phyloP scores from a whole-genome alignment of 2,329 filamentous ascomycete species.

The Sclerotinia subarctica region DNA sequence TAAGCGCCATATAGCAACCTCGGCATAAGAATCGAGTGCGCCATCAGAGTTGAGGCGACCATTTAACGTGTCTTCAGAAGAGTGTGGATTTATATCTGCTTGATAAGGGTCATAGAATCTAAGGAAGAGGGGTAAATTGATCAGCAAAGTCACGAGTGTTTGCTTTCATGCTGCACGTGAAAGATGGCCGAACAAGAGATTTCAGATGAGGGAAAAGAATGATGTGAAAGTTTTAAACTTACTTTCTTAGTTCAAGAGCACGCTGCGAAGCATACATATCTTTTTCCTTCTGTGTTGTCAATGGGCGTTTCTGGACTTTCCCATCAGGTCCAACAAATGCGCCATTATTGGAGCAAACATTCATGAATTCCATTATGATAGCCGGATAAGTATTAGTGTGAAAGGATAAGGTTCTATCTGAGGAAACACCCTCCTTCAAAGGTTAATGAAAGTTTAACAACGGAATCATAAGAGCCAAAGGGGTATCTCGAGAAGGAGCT shows the following conservation, averaged over 20 bases:
- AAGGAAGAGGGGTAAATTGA: not conserved
- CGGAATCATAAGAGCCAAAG: not conserved
- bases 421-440: not conserved
- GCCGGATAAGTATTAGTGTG: conserved; percentile 7
- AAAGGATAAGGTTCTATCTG: not conserved
- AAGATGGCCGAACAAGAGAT: not conserved
- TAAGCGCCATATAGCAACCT: conserved; percentile 49
- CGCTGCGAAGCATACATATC: conserved; percentile 20
- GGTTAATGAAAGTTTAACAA: not conserved
- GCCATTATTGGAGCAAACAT: not conserved
- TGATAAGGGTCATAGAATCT: conserved; percentile 35
- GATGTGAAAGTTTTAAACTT: conserved; percentile 14
- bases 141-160: not conserved
- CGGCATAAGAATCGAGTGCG: conserved; percentile 41
- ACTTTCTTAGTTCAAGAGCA: conserved; percentile 37
- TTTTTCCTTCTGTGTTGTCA: conserved; percentile 28
- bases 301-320: not conserved
- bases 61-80: conserved; percentile 28
- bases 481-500: not conserved
- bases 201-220: not conserved
- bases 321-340: not conserved
- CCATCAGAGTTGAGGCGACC: conserved; percentile 34
- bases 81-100: conserved; percentile 9
- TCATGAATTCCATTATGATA: conserved; percentile 4
- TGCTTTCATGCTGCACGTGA: not conserved